Evolutionary conservation across 306 rosid species (phyloP).

Genomic region (Glycyrrhiza uralensis): DNA sequence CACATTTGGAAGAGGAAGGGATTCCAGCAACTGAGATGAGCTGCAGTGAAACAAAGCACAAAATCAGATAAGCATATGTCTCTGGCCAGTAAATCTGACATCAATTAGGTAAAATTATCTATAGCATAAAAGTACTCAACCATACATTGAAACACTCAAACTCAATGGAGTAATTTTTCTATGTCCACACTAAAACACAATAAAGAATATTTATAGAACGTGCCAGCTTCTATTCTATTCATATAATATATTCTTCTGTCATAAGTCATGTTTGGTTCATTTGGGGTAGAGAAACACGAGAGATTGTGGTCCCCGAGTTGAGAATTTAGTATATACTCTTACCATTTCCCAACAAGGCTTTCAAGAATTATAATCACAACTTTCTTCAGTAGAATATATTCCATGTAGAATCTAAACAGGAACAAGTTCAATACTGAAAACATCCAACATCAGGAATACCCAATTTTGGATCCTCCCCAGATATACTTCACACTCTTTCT

Average conservation of each 20-base stretch:
- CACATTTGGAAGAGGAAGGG: constrained; percentile 89
- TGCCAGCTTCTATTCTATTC: constrained; percentile 8
- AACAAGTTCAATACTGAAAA: constrained; percentile 33
- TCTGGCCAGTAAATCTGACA: constrained; percentile 12
- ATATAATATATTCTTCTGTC: constrained; percentile 32
- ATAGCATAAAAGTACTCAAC: constrained; percentile 22
- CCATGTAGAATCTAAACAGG: constrained; percentile 47
- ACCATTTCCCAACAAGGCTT: constrained; percentile 30
- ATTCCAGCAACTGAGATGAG: constrained; percentile 88
- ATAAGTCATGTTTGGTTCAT: constrained; percentile 32
- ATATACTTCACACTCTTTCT: constrained; percentile 42
- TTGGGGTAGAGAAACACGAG: constrained; percentile 29
- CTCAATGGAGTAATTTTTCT: neutral
- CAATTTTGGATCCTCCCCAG: constrained; percentile 27
- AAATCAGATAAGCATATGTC: constrained; percentile 33
- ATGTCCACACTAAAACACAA: neutral
- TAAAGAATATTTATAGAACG: constrained; percentile 14
- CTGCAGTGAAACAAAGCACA: constrained; percentile 53
- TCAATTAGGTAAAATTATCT: neutral
- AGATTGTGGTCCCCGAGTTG: constrained; percentile 35
- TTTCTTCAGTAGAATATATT: constrained; percentile 44
- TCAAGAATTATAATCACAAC: constrained; percentile 24
- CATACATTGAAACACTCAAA: constrained; percentile 21
- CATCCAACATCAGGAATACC: constrained; percentile 19
- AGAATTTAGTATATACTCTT: constrained; percentile 47